phyloP scores from a whole-genome alignment of 164 flowering plant species.

The Protea cynaroides region DNA sequence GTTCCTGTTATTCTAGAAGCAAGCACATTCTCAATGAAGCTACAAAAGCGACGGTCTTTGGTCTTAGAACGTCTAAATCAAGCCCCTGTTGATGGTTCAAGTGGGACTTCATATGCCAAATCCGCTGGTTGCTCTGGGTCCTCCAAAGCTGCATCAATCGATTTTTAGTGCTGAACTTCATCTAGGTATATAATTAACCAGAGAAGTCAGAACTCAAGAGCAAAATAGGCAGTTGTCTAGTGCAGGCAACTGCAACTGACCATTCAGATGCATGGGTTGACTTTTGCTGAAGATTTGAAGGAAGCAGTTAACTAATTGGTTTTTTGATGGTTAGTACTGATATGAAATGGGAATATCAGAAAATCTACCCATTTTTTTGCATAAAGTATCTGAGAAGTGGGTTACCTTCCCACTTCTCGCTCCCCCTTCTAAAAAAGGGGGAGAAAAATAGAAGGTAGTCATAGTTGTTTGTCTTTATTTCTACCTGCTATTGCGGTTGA shows the following conservation, averaged over 20 bases:
- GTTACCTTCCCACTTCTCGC: too few relatives aligned
- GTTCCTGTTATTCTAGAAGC: slow-evolving; percentile 85
- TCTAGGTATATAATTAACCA: not conserved
- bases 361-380: too few relatives aligned
- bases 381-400: too few relatives aligned
- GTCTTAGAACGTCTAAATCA: slow-evolving; percentile 86
- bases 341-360: too few relatives aligned
- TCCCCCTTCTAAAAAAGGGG: too few relatives aligned
- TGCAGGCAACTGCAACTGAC: not conserved
- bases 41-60: slow-evolving; percentile 61
- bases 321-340: too few relatives aligned
- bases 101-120: slow-evolving; percentile 65
- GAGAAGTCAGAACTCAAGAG: too few relatives aligned
- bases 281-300: not conserved
- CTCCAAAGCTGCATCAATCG: slow-evolving; percentile 44
- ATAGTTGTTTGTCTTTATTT: too few relatives aligned
- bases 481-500: too few relatives aligned
- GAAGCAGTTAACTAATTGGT: not conserved
- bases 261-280: not conserved
- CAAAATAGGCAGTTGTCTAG: not conserved
- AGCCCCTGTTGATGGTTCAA: slow-evolving; percentile 90
- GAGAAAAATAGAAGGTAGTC: too few relatives aligned
- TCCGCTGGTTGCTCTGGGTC: slow-evolving; percentile 65
- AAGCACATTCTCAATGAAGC: slow-evolving; percentile 76
- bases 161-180: slow-evolving; percentile 37